Evolutionary conservation across 2,329 filamentous ascomycete species (phyloP).

Genomic region (Penicillium olsonii): DNA sequence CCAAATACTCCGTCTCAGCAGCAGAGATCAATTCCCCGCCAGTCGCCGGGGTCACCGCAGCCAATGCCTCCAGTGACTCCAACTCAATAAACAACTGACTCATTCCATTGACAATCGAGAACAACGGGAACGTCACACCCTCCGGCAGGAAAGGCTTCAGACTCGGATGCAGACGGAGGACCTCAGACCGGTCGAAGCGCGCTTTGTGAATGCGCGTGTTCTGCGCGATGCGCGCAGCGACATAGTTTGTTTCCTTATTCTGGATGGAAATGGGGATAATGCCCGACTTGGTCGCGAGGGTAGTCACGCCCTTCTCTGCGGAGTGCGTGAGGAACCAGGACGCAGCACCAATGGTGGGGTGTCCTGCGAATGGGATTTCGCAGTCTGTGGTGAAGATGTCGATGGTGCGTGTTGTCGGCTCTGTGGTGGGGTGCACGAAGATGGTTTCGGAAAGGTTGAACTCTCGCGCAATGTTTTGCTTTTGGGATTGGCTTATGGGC

Average conservation of each 20-base stretch:
- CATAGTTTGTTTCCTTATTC: constrained; percentile 15
- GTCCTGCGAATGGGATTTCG: constrained; percentile 61
- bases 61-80: constrained; percentile 60
- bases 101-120: constrained; percentile 46
- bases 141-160: constrained; percentile 22
- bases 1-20: constrained; percentile 25
- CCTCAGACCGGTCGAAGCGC: constrained; percentile 25
- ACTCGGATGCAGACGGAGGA: constrained; percentile 30
- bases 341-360: constrained; percentile 60
- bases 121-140: constrained; percentile 28
- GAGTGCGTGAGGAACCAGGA: constrained; percentile 44
- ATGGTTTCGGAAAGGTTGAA: constrained; percentile 62
- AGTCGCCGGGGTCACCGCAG: constrained; percentile 28
- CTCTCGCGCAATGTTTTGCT: constrained; percentile 57
- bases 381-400: constrained; percentile 56
- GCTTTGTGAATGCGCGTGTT: constrained; percentile 38
- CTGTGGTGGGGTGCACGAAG: constrained; percentile 47
- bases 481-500: constrained; percentile 47
- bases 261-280: constrained; percentile 50
- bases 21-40: constrained; percentile 27
- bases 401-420: constrained; percentile 33
- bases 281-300: constrained; percentile 59
- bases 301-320: constrained; percentile 26
- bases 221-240: constrained; percentile 38
- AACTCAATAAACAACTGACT: constrained; percentile 66